These are phyloP conservation scores for Drosera spatulata DNA, from an alignment of 179 eudicot genomes.

Conservation along the genomic window DNA sequence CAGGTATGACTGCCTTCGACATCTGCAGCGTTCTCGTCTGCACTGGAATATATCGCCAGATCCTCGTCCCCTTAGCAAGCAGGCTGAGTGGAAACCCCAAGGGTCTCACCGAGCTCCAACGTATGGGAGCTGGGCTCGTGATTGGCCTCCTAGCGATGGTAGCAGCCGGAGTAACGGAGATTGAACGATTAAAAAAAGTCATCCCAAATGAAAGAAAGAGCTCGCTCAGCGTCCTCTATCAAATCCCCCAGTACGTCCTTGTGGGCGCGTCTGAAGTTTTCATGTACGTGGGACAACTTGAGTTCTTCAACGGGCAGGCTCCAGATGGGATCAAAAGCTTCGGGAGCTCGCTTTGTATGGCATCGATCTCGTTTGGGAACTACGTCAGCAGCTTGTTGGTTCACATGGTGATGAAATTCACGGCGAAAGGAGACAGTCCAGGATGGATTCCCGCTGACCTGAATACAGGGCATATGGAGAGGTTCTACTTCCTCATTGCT, in stretches of 20 bases:
- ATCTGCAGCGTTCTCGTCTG: slow-evolving; percentile 41
- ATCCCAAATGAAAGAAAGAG: slow-evolving; percentile 12
- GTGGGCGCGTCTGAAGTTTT: slow-evolving; percentile 54
- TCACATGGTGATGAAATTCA: slow-evolving; percentile 33
- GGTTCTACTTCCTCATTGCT: slow-evolving; percentile 44
- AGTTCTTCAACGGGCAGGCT: slow-evolving; percentile 48
- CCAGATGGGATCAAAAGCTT: slow-evolving; percentile 60
- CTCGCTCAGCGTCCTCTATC: slow-evolving; percentile 39
- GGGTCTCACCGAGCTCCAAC: slow-evolving; percentile 46
- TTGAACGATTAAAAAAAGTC: slow-evolving; percentile 17
- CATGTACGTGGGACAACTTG: slow-evolving; percentile 55
- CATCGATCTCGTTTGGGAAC: slow-evolving; percentile 47
- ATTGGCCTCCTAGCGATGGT: slow-evolving; percentile 48
- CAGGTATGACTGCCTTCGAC: slow-evolving; percentile 51
- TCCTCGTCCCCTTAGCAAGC: slow-evolving; percentile 31
- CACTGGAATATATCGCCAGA: slow-evolving; percentile 35
- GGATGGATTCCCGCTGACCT: slow-evolving; percentile 51
- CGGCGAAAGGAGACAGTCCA: slow-evolving; percentile 14
- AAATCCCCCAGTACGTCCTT: slow-evolving; percentile 41
- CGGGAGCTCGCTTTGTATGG: slow-evolving; percentile 57
- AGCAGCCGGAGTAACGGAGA: slow-evolving; percentile 41
- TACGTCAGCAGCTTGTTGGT: slow-evolving; percentile 44
- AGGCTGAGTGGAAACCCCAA: slow-evolving; percentile 29
- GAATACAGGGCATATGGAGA: slow-evolving; percentile 41
- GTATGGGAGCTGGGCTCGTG: slow-evolving; percentile 46